phyloP scores from a whole-genome alignment of 768 basidiomycete genomes.

The Postia placenta region DNA sequence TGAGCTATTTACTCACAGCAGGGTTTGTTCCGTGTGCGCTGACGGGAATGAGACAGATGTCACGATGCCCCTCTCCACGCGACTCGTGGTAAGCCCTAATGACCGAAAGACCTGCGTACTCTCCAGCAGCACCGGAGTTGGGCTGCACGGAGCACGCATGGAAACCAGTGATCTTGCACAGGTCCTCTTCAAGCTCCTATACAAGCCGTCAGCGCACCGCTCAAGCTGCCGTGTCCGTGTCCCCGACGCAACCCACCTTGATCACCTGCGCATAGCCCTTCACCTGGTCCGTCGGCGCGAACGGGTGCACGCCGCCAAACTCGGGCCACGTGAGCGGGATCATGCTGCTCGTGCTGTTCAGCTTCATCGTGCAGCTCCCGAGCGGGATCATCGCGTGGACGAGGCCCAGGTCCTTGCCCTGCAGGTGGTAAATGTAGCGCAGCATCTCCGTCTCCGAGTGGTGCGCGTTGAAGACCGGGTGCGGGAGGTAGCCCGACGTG shows the following conservation, averaged over 20 bases:
- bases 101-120: constrained; percentile 92
- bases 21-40: constrained; percentile 99
- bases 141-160: constrained; percentile 95
- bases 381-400: constrained; percentile 96
- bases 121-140: constrained; percentile 97
- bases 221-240: background rate
- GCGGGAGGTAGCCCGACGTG: constrained; percentile 67
- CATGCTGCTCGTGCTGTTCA: constrained; percentile 98
- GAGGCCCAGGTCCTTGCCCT: constrained; percentile 90
- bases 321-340: constrained; percentile 93
- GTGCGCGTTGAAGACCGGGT: constrained; percentile 93
- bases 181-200: constrained; percentile 87
- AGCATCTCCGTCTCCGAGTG: constrained; percentile 99
- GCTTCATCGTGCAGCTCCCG: constrained; percentile 96
- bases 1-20: constrained; percentile 55
- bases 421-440: constrained; percentile 90
- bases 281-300: constrained; percentile 86
- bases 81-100: constrained; percentile 94
- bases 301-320: constrained; percentile 87
- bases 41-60: constrained; percentile 90
- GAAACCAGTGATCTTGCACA: constrained; percentile 96
- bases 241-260: constrained; percentile 44
- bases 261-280: constrained; percentile 81
- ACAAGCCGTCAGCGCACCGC: background rate
- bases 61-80: constrained; percentile 75